Conservation (phyloP, 768 basidiomycete genomes). For the Leccinellum luteum region DNA sequence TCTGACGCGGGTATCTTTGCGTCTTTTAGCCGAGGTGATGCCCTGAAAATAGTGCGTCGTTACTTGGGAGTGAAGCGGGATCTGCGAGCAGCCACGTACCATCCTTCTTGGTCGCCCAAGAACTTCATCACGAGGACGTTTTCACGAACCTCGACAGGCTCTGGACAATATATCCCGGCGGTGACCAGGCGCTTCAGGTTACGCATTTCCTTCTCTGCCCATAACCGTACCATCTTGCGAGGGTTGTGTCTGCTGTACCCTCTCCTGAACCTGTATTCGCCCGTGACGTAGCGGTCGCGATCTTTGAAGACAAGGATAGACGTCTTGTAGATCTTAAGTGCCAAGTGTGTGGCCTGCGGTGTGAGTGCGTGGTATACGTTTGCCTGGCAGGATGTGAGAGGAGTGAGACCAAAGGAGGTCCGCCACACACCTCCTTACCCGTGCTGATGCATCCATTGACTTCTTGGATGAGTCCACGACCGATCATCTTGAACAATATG, state of each 20-base stretch:
- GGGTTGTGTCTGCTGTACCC: slow-evolving; percentile 91
- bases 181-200: slow-evolving; percentile 82
- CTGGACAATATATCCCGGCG: slow-evolving; percentile 86
- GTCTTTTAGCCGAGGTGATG: slow-evolving; percentile 92
- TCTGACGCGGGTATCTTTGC: slow-evolving; percentile 56
- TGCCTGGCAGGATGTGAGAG: slow-evolving; percentile 54
- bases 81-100: slow-evolving; percentile 47
- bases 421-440: slow-evolving; percentile 81
- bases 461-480: slow-evolving; percentile 80
- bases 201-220: slow-evolving; percentile 99
- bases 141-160: slow-evolving; percentile 89
- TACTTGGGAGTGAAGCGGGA: neutral
- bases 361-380: slow-evolving; percentile 93
- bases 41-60: slow-evolving; percentile 46
- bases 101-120: slow-evolving; percentile 76
- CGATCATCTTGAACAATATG: slow-evolving; percentile 95
- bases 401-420: neutral
- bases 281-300: slow-evolving; percentile 93
- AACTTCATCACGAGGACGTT: slow-evolving; percentile 98
- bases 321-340: slow-evolving; percentile 98
- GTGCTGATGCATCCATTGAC: slow-evolving; percentile 97
- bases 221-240: slow-evolving; percentile 96
- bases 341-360: slow-evolving; percentile 58
- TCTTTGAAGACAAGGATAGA: slow-evolving; percentile 98
- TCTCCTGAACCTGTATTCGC: slow-evolving; percentile 91